Conservation (phyloP, 1,284 basidiomycete genomes). For the Cryptococcus sp. region DNA sequence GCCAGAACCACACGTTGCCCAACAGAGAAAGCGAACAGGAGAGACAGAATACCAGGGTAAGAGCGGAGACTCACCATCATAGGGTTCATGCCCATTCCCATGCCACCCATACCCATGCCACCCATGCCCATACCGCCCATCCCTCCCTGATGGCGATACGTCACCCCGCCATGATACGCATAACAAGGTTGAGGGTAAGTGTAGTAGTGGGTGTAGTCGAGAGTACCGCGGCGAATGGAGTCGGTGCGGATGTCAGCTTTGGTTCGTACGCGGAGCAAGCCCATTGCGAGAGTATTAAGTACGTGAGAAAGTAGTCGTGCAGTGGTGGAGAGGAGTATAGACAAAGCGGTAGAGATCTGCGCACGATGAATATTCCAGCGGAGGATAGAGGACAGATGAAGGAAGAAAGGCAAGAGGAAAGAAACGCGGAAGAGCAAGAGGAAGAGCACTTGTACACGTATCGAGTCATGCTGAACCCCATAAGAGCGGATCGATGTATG, state of each 20-base stretch:
- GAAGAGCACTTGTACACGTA: background rate
- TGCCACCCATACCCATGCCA: constrained; percentile 14
- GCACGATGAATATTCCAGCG: no score
- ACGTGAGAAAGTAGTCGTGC: background rate
- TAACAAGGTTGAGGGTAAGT: background rate
- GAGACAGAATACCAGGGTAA: no score
- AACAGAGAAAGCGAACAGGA: no score
- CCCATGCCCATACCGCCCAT: constrained; percentile 30
- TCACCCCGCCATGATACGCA: background rate
- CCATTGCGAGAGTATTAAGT: constrained; percentile 5
- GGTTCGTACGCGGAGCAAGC: constrained; percentile 5
- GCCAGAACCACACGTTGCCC: no score
- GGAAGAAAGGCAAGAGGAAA: constrained; percentile 1
- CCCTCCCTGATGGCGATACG: constrained; percentile 9
- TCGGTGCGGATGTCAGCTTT: constrained; percentile 20
- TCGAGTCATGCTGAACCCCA: background rate
- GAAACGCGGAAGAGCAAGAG: background rate
- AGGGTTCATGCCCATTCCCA: constrained; percentile 15
- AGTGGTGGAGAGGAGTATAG: background rate
- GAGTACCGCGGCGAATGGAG: constrained; percentile 10
- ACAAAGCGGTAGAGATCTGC: background rate
- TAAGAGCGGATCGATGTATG: background rate
- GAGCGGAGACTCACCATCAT: no score
- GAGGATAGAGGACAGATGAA: background rate
- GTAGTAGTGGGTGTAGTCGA: constrained; percentile 5